These are phyloP conservation scores for Ceratocystiopsis minuta DNA, from an alignment of 2,329 filamentous ascomycete genomes.

Conservation along the genomic window DNA sequence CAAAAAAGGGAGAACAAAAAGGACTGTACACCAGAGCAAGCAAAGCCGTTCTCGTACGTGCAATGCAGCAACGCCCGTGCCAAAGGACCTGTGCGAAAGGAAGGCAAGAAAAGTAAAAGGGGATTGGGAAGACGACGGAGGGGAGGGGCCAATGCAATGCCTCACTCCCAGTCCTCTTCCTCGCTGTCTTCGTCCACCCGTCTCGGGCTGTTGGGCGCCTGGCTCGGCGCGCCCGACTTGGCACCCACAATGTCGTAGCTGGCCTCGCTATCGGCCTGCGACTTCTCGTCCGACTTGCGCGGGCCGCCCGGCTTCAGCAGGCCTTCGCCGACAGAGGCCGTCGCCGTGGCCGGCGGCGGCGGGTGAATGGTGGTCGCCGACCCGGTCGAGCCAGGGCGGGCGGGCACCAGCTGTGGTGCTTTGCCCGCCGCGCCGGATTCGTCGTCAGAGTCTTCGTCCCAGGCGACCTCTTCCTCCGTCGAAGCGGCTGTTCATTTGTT, in stretches of 20 bases:
- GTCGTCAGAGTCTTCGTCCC: conserved; percentile 37
- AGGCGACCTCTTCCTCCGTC: conserved; percentile 52
- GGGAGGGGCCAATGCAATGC: background rate
- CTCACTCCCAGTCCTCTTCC: conserved; percentile 58
- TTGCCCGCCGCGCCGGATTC: conserved; percentile 3
- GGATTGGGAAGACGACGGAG: background rate
- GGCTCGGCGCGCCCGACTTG: conserved; percentile 57
- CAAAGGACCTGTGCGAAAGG: no score
- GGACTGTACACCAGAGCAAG: background rate
- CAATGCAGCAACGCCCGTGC: no score
- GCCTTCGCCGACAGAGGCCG: conserved; percentile 11
- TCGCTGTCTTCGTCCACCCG: conserved; percentile 38
- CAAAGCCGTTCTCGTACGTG: no score
- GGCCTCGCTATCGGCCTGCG: conserved; percentile 79
- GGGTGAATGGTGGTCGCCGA: conserved; percentile 46
- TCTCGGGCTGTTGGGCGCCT: conserved; percentile 51
- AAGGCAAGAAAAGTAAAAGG: background rate
- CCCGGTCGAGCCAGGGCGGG: conserved; percentile 27
- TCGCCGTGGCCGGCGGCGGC: conserved; percentile 17
- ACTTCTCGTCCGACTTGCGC: conserved; percentile 71
- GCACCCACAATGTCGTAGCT: conserved; percentile 88
- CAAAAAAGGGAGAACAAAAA: background rate
- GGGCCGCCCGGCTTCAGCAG: conserved; percentile 38
- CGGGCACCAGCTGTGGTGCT: conserved; percentile 11
- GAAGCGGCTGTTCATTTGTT: conserved; percentile 38